A percentile compares a stretch with the other conserved stretches of the same genome.
Conservation (phyloP, 805 yeast genomes). For the Saturnispora zaruensis region DNA sequence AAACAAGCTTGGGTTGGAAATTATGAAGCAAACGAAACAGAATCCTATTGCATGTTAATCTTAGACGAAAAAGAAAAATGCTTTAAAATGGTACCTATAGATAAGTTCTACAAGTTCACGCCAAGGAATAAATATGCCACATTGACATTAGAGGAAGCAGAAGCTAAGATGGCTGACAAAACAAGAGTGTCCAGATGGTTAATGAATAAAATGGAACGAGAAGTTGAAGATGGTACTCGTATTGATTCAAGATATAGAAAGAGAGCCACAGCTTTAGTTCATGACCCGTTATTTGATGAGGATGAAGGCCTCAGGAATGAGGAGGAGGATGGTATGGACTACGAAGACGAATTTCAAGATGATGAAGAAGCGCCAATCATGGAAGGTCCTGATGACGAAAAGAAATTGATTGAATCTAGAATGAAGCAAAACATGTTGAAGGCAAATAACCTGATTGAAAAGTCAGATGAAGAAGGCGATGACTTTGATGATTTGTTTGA, state of each 20-base stretch:
- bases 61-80: conserved; percentile 66
- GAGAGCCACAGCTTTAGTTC: conserved; percentile 30
- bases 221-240: conserved; percentile 47
- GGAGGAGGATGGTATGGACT: conserved; percentile 79
- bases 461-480: conserved; percentile 55
- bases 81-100: conserved; percentile 91
- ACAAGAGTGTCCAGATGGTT: conserved; percentile 85
- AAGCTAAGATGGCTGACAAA: conserved; percentile 76
- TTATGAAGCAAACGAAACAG: conserved; percentile 85
- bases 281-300: conserved; percentile 24
- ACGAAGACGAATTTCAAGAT: conserved; percentile 94
- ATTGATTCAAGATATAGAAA: conserved; percentile 42
- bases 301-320: conserved; percentile 49
- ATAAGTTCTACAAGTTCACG: conserved; percentile 87
- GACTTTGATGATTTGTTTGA: conserved; percentile 66
- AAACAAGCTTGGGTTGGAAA: conserved; percentile 91
- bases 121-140: conserved; percentile 92
- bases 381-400: conserved; percentile 94
- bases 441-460: conserved; percentile 61
- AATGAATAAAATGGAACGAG: conserved; percentile 78
- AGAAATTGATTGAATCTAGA: conserved; percentile 76
- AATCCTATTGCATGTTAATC: conserved; percentile 75
- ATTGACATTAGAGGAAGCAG: conserved; percentile 86
- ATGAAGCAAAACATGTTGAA: conserved; percentile 78
- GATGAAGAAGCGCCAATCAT: conserved; percentile 98